Conservation (phyloP, 192 early-diverging fungal genomes). For the Dissophora globulifera region DNA sequence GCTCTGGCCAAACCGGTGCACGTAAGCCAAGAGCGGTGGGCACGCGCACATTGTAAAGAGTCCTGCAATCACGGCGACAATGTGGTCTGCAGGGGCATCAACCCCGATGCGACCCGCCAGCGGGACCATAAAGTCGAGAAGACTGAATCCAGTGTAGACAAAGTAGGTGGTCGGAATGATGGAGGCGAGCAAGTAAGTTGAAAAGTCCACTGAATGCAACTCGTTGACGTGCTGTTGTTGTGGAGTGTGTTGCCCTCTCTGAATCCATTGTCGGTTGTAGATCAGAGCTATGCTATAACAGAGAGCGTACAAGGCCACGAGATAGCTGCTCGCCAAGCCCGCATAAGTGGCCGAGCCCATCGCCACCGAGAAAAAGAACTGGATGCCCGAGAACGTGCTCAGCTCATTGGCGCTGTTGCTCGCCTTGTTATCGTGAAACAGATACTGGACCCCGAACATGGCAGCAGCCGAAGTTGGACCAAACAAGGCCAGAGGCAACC, state of each 20-base stretch:
- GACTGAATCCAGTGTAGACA: slow-evolving; percentile 32
- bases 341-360: slow-evolving; percentile 36
- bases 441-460: slow-evolving; percentile 52
- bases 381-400: slow-evolving; percentile 8
- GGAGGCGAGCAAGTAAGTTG: slow-evolving; percentile 41
- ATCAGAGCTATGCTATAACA: slow-evolving; percentile 22
- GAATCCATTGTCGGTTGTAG: slow-evolving; percentile 30
- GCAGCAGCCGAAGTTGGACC: slow-evolving; percentile 57
- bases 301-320: slow-evolving; percentile 45
- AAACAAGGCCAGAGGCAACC: slow-evolving; percentile 61
- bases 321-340: slow-evolving; percentile 55
- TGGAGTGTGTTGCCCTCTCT: background rate
- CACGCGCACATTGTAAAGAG: slow-evolving; percentile 50
- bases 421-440: slow-evolving; percentile 15
- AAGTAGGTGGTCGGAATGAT: slow-evolving; percentile 45
- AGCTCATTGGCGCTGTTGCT: slow-evolving; percentile 4
- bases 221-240: no score
- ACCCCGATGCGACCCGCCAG: slow-evolving; percentile 72
- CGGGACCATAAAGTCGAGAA: slow-evolving; percentile 70
- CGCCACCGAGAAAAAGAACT: slow-evolving; percentile 18
- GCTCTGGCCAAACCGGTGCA: slow-evolving; percentile 56
- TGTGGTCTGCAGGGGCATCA: slow-evolving; percentile 67
- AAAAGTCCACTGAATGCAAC: slow-evolving; percentile 18
- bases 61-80: slow-evolving; percentile 65
- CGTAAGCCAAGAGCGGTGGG: slow-evolving; percentile 58